Evolutionary conservation across 371 early-diverging fungal species (phyloP).

Genomic region (Nematocida sp.): DNA sequence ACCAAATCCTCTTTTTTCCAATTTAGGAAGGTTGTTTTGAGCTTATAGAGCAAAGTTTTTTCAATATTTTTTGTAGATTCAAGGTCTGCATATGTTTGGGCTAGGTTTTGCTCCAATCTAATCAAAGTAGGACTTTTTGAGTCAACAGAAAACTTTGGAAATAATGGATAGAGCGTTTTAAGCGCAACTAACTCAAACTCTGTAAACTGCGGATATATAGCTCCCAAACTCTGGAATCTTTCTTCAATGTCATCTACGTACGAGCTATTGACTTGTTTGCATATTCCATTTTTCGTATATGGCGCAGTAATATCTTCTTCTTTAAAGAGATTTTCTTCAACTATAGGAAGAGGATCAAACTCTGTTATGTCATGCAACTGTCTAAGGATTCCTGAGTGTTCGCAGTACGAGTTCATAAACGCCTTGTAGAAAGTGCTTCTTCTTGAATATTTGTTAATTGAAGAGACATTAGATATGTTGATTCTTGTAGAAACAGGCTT

Average conservation of each 20-base stretch:
- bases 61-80: neutral
- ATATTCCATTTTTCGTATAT: neutral
- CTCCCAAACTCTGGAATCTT: neutral
- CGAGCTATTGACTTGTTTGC: neutral
- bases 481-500: neutral
- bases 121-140: neutral
- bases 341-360: neutral
- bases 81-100: neutral
- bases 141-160: neutral
- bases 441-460: neutral
- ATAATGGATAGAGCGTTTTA: neutral
- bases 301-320: neutral
- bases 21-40: neutral
- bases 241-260: neutral
- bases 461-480: no score
- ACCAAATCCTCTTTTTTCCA: neutral
- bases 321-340: neutral
- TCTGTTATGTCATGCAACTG: neutral
- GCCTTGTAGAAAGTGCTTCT: conserved; percentile 17
- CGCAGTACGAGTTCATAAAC: conserved; percentile 39
- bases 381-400: neutral
- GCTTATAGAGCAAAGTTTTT: neutral
- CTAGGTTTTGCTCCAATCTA: neutral
- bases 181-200: neutral
- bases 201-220: neutral